Evolutionary conservation across 768 basidiomycete genomes (phyloP).

Genomic region (Pleurotus tuber-regium): DNA sequence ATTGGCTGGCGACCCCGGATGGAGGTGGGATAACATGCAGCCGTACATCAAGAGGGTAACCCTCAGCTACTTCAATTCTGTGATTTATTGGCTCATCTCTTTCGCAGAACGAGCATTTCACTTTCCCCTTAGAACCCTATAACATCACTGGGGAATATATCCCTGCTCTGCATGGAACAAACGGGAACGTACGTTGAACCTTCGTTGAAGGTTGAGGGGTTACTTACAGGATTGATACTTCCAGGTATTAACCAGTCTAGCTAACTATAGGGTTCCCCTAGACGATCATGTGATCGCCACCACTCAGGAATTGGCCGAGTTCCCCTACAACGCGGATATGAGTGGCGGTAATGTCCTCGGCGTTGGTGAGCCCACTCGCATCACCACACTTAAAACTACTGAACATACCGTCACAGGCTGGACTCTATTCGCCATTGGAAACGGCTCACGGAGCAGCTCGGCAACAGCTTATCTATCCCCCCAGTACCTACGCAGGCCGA

Average conservation of each 20-base stretch:
- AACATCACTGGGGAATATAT: slow-evolving; percentile 25
- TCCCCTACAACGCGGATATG: slow-evolving; percentile 26
- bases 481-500: slow-evolving; percentile 20
- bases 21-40: slow-evolving; percentile 26
- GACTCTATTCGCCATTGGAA: slow-evolving; percentile 15
- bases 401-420: slow-evolving; percentile 20
- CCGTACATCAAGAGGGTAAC: slow-evolving; percentile 23
- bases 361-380: slow-evolving; percentile 19
- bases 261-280: slow-evolving; percentile 17
- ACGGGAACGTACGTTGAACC: slow-evolving; percentile 18
- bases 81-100: not conserved
- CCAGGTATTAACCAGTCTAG: slow-evolving; percentile 16
- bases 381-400: not conserved
- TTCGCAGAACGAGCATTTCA: slow-evolving; percentile 25
- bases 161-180: slow-evolving; percentile 23
- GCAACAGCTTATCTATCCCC: slow-evolving; percentile 23
- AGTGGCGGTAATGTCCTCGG: slow-evolving; percentile 28
- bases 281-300: slow-evolving; percentile 22
- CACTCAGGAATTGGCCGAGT: slow-evolving; percentile 20
- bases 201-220: not conserved
- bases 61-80: not conserved
- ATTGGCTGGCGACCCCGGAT: slow-evolving; percentile 23
- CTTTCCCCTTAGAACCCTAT: slow-evolving; percentile 24
- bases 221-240: not conserved
- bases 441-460: slow-evolving; percentile 20